Base-by-base conservation (phyloP, 106 monocot genomes). In the Dendrobium officinale region DNA sequence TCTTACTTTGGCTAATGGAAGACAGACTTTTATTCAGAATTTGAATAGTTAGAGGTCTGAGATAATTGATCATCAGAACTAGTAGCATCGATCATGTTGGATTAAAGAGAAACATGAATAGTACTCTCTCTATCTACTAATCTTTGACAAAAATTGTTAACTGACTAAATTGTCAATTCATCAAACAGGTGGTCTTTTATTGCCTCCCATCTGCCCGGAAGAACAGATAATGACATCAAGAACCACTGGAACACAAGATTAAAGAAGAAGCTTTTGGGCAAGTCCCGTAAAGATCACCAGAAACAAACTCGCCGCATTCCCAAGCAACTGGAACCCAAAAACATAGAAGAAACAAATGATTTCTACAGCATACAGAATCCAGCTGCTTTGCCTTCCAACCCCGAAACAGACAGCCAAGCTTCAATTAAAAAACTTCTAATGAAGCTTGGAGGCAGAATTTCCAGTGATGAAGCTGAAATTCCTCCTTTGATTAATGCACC, bases 191-290 rank as follows among this genome's bases (percentile, higher is more conserved):
- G 95, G 95, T 95, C 95, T 37, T 83, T 95, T 47, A 95, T 95
- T 20, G 95, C 95, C 0, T 87, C 92, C 18, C 95, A 95, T 55
- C 83, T 95, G 77, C 95, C 95, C 0, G 95, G 95, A 44, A 84
- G 95, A 55, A 95, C 95, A 2, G 95, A 95, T 47, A 95, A 95
- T 72, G 95, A 95, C 48, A 90, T 95, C 59, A 95, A 95, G 87
- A 95, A 95, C 77, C 90, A 95, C 79, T 95, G 95, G 95, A 95
- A 95, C 85, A 95, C 95, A 1, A 90, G 89, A 74, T 82, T 93
- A 67, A 95, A 95, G 89, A 95, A 84, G 86, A 90, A 90, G 75
- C 82, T 88, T 5, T 31, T 88, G 10, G 87, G 83, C 49, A 85
- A 86, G 61, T 49, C 59, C 15, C 70, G 70, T 10, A 70, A 70